Percentiles rank a stretch among this genome's conserved stretches.
These are phyloP conservation scores for Cryptococcus sp. DNA, from an alignment of 1,284 basidiomycete genomes.

Conservation along the genomic window DNA sequence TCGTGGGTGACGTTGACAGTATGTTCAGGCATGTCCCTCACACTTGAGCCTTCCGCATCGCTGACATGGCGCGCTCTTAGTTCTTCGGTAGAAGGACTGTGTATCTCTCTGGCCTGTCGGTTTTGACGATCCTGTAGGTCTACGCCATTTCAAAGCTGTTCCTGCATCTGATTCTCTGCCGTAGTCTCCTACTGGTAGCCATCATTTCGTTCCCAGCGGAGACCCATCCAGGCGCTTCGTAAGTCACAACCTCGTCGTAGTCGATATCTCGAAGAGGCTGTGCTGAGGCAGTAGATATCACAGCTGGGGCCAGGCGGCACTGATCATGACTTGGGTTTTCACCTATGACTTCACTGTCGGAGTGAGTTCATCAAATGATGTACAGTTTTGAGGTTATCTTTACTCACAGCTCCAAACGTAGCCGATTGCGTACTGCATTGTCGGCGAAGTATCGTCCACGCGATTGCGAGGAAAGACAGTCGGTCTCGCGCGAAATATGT, in stretches of 20 bases:
- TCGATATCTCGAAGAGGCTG: too few species aligned
- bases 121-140: too few species aligned
- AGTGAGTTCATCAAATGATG: conserved; percentile 16
- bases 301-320: conserved; percentile 17
- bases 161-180: too few species aligned
- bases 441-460: conserved; percentile 52
- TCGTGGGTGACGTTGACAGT: conserved; percentile 22
- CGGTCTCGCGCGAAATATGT: conserved; percentile 53
- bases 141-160: conserved; percentile 33
- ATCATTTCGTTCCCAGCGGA: conserved; percentile 19
- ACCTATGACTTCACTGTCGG: conserved; percentile 17
- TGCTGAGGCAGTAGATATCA: conserved; percentile 15
- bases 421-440: conserved; percentile 35
- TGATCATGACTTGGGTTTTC: conserved; percentile 29
- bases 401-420: not conserved
- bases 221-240: not conserved
- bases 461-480: conserved; percentile 56
- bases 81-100: conserved; percentile 51
- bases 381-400: too few species aligned
- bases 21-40: conserved; percentile 27
- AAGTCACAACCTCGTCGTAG: not conserved
- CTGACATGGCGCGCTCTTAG: conserved; percentile 54
- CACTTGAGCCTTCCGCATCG: conserved; percentile 54
- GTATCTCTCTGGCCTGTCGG: conserved; percentile 3
- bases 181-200: conserved; percentile 54